Evolutionary conservation across 148 eudicot genomes (phyloP).

Genomic region (Gaultheria prostrata): DNA sequence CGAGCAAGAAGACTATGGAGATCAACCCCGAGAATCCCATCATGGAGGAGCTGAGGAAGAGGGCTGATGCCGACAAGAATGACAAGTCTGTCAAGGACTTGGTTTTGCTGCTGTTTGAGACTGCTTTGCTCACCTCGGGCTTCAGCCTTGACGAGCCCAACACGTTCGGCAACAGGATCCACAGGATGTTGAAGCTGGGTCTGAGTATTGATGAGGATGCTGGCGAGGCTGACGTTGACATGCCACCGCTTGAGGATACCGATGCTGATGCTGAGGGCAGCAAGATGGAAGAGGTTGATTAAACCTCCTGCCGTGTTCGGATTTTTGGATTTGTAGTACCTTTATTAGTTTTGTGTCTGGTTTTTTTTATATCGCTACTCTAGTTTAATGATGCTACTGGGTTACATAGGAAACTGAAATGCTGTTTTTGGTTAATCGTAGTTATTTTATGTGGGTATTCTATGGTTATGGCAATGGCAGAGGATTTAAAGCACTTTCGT

Average conservation of each 20-base stretch:
- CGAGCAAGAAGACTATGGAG: slow-evolving; percentile 88
- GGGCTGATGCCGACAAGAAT: slow-evolving; percentile 84
- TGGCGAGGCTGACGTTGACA: slow-evolving; percentile 52
- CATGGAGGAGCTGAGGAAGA: slow-evolving; percentile 88
- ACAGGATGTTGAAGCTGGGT: slow-evolving; percentile 90
- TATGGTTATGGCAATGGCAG: too few species aligned
- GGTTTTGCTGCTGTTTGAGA: slow-evolving; percentile 68
- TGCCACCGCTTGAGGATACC: slow-evolving; percentile 56
- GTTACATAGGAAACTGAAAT: neutral
- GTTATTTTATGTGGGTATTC: neutral
- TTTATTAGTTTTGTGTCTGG: neutral
- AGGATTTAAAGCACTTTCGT: too few species aligned
- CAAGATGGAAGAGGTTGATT: slow-evolving; percentile 81
- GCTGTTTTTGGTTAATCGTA: neutral
- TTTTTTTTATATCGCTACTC: neutral
- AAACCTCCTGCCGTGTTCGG: neutral
- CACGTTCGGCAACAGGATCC: slow-evolving; percentile 81
- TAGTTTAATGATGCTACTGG: neutral
- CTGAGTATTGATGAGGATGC: slow-evolving; percentile 75
- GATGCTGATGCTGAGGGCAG: slow-evolving; percentile 56
- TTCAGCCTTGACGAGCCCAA: slow-evolving; percentile 84
- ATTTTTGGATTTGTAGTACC: neutral
- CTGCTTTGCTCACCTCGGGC: slow-evolving; percentile 71
- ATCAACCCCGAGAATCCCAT: slow-evolving; percentile 81
- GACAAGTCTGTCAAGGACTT: slow-evolving; percentile 87